These are phyloP conservation scores for Pythium brachiatum DNA, from an alignment of 352 stramenopile genomes.

Conservation along the genomic window DNA sequence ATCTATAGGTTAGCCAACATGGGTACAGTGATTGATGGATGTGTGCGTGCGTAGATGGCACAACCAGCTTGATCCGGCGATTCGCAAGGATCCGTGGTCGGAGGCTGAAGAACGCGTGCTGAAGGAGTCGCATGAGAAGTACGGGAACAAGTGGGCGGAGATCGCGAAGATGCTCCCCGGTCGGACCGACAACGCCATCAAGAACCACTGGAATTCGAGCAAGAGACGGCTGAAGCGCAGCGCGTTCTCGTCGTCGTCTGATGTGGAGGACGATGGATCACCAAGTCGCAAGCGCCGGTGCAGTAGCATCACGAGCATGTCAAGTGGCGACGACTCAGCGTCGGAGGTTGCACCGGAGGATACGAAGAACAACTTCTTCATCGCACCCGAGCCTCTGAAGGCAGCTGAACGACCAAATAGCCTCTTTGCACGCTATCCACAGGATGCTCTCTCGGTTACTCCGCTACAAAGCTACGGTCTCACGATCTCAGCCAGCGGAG, in stretches of 20 bases:
- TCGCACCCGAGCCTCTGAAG: neutral
- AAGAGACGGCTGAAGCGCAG: slow-evolving; percentile 72
- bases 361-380: neutral
- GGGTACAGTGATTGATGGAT: neutral
- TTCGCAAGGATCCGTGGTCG: slow-evolving; percentile 93
- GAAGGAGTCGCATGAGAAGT: slow-evolving; percentile 70
- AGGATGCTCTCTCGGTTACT: slow-evolving; percentile 6
- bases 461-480: slow-evolving; percentile 1
- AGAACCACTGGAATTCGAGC: slow-evolving; percentile 92
- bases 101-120: slow-evolving; percentile 83
- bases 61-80: slow-evolving; percentile 93
- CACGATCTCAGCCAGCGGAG: slow-evolving; percentile 10
- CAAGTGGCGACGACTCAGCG: slow-evolving; percentile 15
- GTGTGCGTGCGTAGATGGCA: slow-evolving; percentile 72
- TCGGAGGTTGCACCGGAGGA: slow-evolving; percentile 1
- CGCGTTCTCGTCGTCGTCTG: slow-evolving; percentile 5
- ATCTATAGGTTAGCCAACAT: neutral
- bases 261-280: neutral
- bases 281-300: slow-evolving; percentile 18
- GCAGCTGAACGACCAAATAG: neutral
- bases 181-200: slow-evolving; percentile 90
- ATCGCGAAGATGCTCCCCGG: slow-evolving; percentile 88
- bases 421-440: neutral
- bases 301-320: slow-evolving; percentile 21
- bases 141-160: slow-evolving; percentile 90